Conservation (phyloP, 2,329 filamentous ascomycete genomes). For the Camptophora hylomeconis region DNA sequence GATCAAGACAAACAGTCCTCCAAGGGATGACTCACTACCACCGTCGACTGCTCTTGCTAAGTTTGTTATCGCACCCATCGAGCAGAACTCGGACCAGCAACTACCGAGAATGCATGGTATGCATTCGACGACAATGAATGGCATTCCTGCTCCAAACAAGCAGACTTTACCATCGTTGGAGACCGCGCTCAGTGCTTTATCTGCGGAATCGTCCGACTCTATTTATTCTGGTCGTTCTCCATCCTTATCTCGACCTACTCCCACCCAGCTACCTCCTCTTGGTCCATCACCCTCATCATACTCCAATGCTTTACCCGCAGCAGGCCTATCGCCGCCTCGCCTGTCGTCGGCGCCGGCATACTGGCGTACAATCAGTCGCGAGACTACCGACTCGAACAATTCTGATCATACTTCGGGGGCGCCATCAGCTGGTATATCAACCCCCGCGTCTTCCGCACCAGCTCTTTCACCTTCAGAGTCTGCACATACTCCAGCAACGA, state of each 20-base stretch:
- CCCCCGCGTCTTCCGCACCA: conserved; percentile 9
- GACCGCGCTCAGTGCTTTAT: conserved; percentile 23
- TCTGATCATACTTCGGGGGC: conserved; percentile 10
- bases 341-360: conserved; percentile 19
- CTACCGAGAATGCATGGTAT: conserved; percentile 27
- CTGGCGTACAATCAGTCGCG: conserved; percentile 9
- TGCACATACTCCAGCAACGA: not conserved
- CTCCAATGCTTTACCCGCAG: conserved; percentile 22
- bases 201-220: conserved; percentile 12
- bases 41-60: conserved; percentile 21
- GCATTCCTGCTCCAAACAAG: conserved; percentile 23
- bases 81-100: conserved; percentile 20
- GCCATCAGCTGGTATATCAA: conserved; percentile 7
- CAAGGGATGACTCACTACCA: conserved; percentile 16
- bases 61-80: conserved; percentile 22
- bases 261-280: conserved; percentile 19
- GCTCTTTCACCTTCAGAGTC: conserved; percentile 9
- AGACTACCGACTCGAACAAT: conserved; percentile 11
- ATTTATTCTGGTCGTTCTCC: conserved; percentile 17
- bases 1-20: not conserved
- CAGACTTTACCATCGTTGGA: conserved; percentile 29
- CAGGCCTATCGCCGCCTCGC: conserved; percentile 27
- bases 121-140: conserved; percentile 21
- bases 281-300: conserved; percentile 21
- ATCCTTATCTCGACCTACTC: conserved; percentile 16